phyloP scores from a whole-genome alignment of 1,139 yeast genomes.

The Debaryomyces coudertii region DNA sequence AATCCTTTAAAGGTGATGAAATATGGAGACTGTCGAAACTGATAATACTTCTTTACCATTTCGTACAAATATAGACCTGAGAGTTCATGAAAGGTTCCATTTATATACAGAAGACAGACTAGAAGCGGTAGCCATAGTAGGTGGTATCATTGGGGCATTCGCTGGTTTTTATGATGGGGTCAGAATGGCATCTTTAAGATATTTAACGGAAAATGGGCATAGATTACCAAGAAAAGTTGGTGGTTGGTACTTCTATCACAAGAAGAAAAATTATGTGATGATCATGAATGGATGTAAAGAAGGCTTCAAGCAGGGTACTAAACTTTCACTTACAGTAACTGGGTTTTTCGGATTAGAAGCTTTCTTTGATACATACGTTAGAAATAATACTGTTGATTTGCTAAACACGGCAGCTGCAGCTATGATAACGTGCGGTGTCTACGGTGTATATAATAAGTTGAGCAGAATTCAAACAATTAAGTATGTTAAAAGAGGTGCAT shows the following conservation, averaged over 20 bases:
- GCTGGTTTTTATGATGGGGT: conserved; percentile 70
- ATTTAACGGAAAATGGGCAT: conserved; percentile 81
- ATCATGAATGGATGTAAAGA: conserved; percentile 53
- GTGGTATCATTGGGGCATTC: conserved; percentile 59
- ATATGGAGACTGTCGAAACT: neutral
- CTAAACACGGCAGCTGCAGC: conserved; percentile 63
- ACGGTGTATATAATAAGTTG: conserved; percentile 50
- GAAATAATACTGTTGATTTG: conserved; percentile 61
- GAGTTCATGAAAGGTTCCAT: conserved; percentile 43
- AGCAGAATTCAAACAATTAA: conserved; percentile 50
- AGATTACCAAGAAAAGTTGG: conserved; percentile 77
- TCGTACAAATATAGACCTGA: conserved; percentile 16
- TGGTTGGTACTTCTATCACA: conserved; percentile 90
- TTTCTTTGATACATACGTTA: conserved; percentile 48
- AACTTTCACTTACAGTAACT: conserved; percentile 51
- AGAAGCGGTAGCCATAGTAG: conserved; percentile 34
- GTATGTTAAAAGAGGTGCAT: conserved; percentile 55
- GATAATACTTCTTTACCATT: neutral
- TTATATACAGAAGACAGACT: conserved; percentile 42
- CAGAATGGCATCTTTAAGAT: conserved; percentile 57
- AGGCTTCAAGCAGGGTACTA: conserved; percentile 49
- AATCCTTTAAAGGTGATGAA: conserved; percentile 1
- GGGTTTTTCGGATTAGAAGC: conserved; percentile 67
- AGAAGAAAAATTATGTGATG: conserved; percentile 79
- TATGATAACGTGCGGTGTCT: conserved; percentile 51